Evolutionary conservation across 768 basidiomycete species (phyloP), one percentile per base, ranked within the genome.

Genomic region (Rhodocollybia butyracea): DNA sequence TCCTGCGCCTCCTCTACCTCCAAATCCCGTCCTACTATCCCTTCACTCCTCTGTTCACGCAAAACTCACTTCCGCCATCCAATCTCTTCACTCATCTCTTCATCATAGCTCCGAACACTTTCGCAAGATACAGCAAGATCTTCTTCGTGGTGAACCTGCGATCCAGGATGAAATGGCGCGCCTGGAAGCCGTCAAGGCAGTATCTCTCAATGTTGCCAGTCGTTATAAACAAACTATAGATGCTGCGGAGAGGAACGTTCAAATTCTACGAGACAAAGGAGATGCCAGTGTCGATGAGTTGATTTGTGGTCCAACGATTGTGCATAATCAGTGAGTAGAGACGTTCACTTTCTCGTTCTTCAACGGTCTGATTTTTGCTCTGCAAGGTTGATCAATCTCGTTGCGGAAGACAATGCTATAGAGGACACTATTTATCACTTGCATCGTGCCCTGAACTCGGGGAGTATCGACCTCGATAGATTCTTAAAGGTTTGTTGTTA

Each of bases 391-490:
- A 86, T 98, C 61, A 91, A 98, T 66, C 79, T 98, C 27, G 88
- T 98, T n/a, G 95, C 97, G n/a, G 97, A 99, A 70, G 97, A 98
- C 70, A 94, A 94, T 64, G 94, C 96, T 1, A 94, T 98, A 66
- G 96, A 98, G 72, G 97, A 98, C 69, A 96, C 96, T 43, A 89
- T 97, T 57, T 99, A 98, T 73, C 94, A 98, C 68, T 81, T 99
- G 45, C 93, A 95, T 60, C 82, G 94, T 58, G 96, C 94, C 0
- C 76, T 99, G 59, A 97, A 97, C 66, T 76, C 87, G 51, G 91
- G 91, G 0, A 84, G 93, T 56, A 88, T 98, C 59, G 96, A 98
- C 74, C 80, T 98, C 54, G 96, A 99, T 66, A 82, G 90, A 39
- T 98, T 98, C 76, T 75, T 98, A 55, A 86, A 93, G 74, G 94